Percentiles rank a stretch among this genome's conserved stretches.
Evolutionary conservation across 225 moss, liverwort and hornwort genomes (phyloP).

Genomic region (Sphagnum tenellum): DNA sequence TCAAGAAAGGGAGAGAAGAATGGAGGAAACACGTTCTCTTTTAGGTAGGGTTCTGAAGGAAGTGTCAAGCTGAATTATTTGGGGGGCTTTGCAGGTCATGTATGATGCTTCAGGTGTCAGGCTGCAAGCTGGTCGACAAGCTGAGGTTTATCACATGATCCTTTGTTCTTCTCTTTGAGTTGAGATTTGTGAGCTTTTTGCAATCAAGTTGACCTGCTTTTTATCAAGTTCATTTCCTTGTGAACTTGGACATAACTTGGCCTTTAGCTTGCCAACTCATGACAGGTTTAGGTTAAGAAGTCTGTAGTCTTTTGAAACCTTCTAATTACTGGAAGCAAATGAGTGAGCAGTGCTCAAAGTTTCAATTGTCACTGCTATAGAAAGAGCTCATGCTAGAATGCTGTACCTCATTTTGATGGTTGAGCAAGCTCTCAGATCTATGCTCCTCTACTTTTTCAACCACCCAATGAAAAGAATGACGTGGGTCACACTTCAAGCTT

Average conservation of each 20-base stretch:
- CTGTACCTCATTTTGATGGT: neutral
- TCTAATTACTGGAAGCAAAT: no score
- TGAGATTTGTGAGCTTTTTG: no score
- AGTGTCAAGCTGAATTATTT: neutral
- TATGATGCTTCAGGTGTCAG: conserved; percentile 97
- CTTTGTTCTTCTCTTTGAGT: neutral
- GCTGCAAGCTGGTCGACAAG: conserved; percentile 97
- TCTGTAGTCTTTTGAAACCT: no score
- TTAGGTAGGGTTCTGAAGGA: neutral
- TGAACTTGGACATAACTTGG: neutral
- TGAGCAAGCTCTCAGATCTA: neutral
- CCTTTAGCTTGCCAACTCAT: neutral
- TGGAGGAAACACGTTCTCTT: neutral
- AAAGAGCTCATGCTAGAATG: neutral
- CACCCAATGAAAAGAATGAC: no score
- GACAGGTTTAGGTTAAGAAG: no score
- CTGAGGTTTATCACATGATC: conserved; percentile 46
- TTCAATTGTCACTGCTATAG: no score
- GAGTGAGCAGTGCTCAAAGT: no score
- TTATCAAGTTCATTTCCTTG: neutral
- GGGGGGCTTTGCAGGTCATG: conserved; percentile 58
- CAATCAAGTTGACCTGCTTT: no score
- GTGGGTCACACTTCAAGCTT: no score
- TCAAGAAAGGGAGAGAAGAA: neutral
- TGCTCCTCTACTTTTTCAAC: neutral